phyloP scores from a whole-genome alignment of 306 rosid species.

The Fagus sylvatica region DNA sequence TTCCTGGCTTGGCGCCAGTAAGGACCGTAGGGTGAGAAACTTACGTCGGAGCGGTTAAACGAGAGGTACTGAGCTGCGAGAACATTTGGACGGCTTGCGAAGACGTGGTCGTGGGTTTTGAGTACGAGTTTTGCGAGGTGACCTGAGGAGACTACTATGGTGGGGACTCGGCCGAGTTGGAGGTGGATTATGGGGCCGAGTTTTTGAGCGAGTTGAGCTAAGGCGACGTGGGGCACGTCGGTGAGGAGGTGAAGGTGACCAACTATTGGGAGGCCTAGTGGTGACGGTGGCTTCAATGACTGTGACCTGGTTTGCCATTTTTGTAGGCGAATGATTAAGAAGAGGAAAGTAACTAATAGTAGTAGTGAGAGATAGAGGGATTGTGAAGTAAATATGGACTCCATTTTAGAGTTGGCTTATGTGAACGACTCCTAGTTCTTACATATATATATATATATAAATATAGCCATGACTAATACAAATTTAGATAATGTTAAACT shows the following conservation, averaged over 20 bases:
- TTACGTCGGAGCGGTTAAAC: slow-evolving; percentile 41
- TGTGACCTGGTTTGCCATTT: neutral
- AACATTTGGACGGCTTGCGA: slow-evolving; percentile 37
- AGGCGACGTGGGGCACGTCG: slow-evolving; percentile 25
- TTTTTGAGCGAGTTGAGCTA: slow-evolving; percentile 15
- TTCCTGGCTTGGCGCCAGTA: slow-evolving; percentile 45
- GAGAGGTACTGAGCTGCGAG: slow-evolving; percentile 41
- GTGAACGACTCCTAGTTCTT: too few species aligned
- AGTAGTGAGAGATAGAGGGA: neutral
- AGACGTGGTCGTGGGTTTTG: slow-evolving; percentile 35
- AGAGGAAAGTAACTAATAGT: neutral
- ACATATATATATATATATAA: too few species aligned
- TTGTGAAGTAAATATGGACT: neutral
- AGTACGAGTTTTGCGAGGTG: slow-evolving; percentile 34
- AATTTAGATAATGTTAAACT: too few species aligned
- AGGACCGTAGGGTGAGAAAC: slow-evolving; percentile 42
- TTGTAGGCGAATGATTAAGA: slow-evolving; percentile 4
- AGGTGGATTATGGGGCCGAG: slow-evolving; percentile 43
- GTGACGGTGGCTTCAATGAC: slow-evolving; percentile 33
- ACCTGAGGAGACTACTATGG: slow-evolving; percentile 32
- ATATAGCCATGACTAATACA: too few species aligned
- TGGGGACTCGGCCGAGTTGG: slow-evolving; percentile 40
- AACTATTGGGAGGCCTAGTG: slow-evolving; percentile 29
- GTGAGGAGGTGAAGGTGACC: slow-evolving; percentile 44
- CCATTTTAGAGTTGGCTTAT: too few species aligned